phyloP scores from a whole-genome alignment of 2,329 filamentous ascomycete species.

The Rhexocercosporidium sp. region DNA sequence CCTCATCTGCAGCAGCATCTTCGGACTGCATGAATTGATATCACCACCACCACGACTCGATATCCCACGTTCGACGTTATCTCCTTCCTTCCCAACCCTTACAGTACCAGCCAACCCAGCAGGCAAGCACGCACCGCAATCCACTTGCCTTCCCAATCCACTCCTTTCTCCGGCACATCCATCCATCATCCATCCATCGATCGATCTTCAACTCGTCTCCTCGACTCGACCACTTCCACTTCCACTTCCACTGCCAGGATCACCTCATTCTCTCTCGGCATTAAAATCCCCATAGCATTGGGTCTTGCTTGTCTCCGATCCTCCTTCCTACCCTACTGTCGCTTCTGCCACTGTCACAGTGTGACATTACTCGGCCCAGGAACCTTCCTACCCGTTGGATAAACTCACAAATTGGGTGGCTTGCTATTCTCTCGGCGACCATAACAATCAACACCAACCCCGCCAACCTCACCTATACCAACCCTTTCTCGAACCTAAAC shows the following conservation, averaged over 20 bases:
- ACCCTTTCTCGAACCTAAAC: conserved; percentile 10
- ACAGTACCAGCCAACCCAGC: background rate
- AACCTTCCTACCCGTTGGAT: conserved; percentile 23
- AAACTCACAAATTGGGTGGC: conserved; percentile 25
- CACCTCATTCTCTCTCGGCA: conserved; percentile 23
- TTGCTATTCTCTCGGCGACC: conserved; percentile 14
- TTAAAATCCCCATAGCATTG: conserved; percentile 21
- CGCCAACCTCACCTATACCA: conserved; percentile 7
- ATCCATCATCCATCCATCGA: background rate
- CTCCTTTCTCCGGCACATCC: conserved; percentile 8
- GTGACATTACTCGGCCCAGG: conserved; percentile 21
- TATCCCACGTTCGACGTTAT: conserved; percentile 8
- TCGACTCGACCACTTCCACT: conserved; percentile 8
- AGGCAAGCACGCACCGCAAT: background rate
- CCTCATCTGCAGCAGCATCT: background rate
- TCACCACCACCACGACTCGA: background rate
- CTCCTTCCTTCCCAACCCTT: conserved; percentile 1
- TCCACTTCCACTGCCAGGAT: conserved; percentile 12
- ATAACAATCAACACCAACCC: conserved; percentile 21
- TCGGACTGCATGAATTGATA: conserved; percentile 5
- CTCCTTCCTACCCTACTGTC: conserved; percentile 13
- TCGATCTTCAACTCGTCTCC: conserved; percentile 6
- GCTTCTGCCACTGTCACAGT: conserved; percentile 19
- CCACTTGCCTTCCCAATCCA: conserved; percentile 15
- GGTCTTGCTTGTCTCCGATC: conserved; percentile 20